Evolutionary conservation across 2,329 filamentous ascomycete genomes (phyloP).

Genomic region (Hypoxylon sp.): DNA sequence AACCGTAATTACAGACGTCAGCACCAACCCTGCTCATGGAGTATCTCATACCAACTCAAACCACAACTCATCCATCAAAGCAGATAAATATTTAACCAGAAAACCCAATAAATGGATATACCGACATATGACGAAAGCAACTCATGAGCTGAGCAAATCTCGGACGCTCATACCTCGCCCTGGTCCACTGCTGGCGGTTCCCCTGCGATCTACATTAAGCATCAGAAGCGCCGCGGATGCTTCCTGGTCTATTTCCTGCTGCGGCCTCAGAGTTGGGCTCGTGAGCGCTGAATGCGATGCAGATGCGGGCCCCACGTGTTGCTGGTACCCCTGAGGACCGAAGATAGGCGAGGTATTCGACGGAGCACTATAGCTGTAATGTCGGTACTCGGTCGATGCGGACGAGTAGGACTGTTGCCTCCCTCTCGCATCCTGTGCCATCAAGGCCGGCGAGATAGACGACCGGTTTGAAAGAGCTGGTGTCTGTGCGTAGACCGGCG

Average conservation of each 20-base stretch:
- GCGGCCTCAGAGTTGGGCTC: conserved; percentile 68
- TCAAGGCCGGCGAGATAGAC: conserved; percentile 65
- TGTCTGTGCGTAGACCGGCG: conserved; percentile 59
- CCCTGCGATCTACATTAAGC: conserved; percentile 83
- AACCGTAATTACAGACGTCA: conserved; percentile 32
- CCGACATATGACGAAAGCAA: neutral
- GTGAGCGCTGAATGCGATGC: conserved; percentile 66
- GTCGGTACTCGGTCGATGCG: conserved; percentile 58
- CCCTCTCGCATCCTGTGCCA: conserved; percentile 59
- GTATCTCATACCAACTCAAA: conserved; percentile 3
- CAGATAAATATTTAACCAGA: neutral
- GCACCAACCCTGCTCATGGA: conserved; percentile 9
- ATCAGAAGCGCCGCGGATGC: conserved; percentile 89
- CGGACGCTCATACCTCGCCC: conserved; percentile 66
- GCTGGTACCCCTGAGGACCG: conserved; percentile 58
- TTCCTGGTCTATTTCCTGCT: conserved; percentile 75
- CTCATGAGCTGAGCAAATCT: conserved; percentile 66
- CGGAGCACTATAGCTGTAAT: conserved; percentile 57
- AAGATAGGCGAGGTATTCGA: conserved; percentile 61
- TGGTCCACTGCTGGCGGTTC: conserved; percentile 50
- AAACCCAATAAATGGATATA: neutral
- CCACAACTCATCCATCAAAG: neutral
- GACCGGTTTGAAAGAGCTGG: conserved; percentile 56
- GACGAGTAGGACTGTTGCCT: conserved; percentile 68
- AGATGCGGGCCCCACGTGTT: conserved; percentile 54